Evolutionary conservation across 495 filamentous ascomycete genomes (phyloP).

Genomic region (Aspergillus homomorphus): DNA sequence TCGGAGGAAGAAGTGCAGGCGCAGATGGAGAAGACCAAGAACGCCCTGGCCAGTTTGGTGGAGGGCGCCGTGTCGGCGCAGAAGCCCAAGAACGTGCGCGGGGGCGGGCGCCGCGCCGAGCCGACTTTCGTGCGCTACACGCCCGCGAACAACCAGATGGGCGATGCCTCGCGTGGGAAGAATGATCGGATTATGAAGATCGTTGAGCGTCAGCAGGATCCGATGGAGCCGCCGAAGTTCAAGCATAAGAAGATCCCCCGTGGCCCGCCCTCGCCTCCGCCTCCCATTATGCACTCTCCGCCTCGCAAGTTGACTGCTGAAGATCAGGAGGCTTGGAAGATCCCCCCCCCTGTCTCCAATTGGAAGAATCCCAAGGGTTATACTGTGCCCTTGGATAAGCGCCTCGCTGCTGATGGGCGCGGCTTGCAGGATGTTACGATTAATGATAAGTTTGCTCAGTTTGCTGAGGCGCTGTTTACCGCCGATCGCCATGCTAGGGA

Average conservation of each 20-base stretch:
- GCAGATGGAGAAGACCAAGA: conserved; percentile 83
- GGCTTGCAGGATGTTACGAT: conserved; percentile 93
- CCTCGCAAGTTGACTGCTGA: conserved; percentile 93
- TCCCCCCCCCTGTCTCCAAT: conserved; percentile 90
- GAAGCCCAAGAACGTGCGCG: conserved; percentile 91
- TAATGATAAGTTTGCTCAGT: conserved; percentile 98
- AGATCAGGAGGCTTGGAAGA: conserved; percentile 96
- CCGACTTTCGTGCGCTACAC: conserved; percentile 96
- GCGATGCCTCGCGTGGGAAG: conserved; percentile 77
- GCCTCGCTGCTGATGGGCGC: conserved; percentile 91
- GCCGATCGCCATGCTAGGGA: conserved; percentile 93
- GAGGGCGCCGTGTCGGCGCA: conserved; percentile 84
- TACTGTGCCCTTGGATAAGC: conserved; percentile 93
- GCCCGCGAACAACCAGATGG: conserved; percentile 88
- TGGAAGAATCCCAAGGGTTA: conserved; percentile 99
- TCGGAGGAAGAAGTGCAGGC: conserved; percentile 77
- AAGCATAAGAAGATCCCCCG: conserved; percentile 98
- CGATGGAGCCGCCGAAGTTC: conserved; percentile 97
- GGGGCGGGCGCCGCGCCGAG: conserved; percentile 68
- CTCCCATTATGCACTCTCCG: conserved; percentile 93
- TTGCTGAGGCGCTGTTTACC: conserved; percentile 89
- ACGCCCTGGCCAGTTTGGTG: conserved; percentile 77
- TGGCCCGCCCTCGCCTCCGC: conserved; percentile 87
- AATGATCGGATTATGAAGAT: conserved; percentile 99
- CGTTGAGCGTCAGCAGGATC: conserved; percentile 88